phyloP scores from a whole-genome alignment of 2,329 filamentous ascomycete species.

The Microdochium trichocladiopsis region DNA sequence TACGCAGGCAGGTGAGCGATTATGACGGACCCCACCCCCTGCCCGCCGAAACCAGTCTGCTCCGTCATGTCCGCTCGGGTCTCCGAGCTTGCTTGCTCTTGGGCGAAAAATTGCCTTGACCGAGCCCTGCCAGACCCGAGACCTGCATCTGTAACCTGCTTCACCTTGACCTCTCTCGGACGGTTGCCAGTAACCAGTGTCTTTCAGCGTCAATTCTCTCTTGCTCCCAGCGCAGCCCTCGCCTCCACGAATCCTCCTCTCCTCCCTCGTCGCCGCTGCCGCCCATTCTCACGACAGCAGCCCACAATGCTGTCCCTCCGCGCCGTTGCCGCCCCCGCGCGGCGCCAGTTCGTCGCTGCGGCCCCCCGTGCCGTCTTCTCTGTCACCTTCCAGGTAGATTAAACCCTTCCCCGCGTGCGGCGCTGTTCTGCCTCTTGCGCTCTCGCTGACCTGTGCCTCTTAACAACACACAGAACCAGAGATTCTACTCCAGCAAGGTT shows the following conservation, averaged over 20 bases:
- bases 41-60: too few relatives aligned
- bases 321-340: conserved; percentile 67
- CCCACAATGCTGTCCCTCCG: conserved; percentile 74
- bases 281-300: conserved; percentile 18
- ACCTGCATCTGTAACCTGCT: background rate
- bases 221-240: background rate
- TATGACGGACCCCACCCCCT: too few relatives aligned
- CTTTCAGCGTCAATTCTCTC: background rate
- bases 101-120: background rate
- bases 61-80: background rate
- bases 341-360: conserved; percentile 71
- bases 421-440: conserved; percentile 2
- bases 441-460: conserved; percentile 14
- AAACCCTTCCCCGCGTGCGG: conserved; percentile 3
- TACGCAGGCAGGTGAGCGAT: too few relatives aligned
- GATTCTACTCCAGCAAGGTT: conserved; percentile 64
- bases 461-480: conserved; percentile 33
- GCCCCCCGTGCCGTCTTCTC: conserved; percentile 48
- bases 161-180: background rate
- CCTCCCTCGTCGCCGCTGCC: conserved; percentile 9
- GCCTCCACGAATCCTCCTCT: conserved; percentile 3
- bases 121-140: background rate
- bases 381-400: conserved; percentile 50
- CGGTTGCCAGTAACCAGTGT: background rate
- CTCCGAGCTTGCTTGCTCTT: background rate